Base-by-base conservation (phyloP, 108 stramenopile species). In the Fragilariopsis cylindrus region DNA sequence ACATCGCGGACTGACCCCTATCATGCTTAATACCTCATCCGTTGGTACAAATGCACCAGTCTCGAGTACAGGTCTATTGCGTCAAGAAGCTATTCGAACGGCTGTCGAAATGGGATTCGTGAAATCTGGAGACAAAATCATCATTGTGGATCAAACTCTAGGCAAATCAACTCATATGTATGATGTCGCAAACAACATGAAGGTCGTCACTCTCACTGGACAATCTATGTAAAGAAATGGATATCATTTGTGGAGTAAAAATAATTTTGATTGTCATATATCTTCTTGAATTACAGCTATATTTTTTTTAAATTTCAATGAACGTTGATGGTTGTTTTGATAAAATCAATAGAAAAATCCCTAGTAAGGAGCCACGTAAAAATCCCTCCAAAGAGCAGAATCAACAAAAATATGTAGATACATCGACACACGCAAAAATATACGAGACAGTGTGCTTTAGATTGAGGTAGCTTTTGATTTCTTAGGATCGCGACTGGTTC, bases 51-150 rank as follows among this genome's bases (percentile, higher is more conserved):
- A 85, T 74, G 52, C 48, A 39, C 48, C 75, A 9, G 74, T 39
- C n/a, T 87, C 88, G 41, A 74, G 86, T 47, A 86, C 88, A 81
- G 85, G 83, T 8, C 76, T 77, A 16, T 70, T 91, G 46, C 60
- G 90, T 63, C 85, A 86, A 44, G 90, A 91, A 69, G 85, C 90
- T 7, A 80, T 92, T 66, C 70, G 88, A 15, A 85, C 87, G 5
- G 88, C 88, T 13, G 73, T 65, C n/a, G 90, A 92, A 68, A 69
- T 92, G 41, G 90, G 90, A 0, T 85, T 86, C 75, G 80, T 83
- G 60, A 55, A 78, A 54, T 71, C 64, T 48, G 90, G 90, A 48
- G 90, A 92, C 60, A 70, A 84, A 45, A 81, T 89, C n/a, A 79
- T 92, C 42, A 74, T 86, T 12, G 84, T 90, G 44, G 89, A 90